phyloP scores from a whole-genome alignment of 164 flowering plant species.

The Malania oleifera region DNA sequence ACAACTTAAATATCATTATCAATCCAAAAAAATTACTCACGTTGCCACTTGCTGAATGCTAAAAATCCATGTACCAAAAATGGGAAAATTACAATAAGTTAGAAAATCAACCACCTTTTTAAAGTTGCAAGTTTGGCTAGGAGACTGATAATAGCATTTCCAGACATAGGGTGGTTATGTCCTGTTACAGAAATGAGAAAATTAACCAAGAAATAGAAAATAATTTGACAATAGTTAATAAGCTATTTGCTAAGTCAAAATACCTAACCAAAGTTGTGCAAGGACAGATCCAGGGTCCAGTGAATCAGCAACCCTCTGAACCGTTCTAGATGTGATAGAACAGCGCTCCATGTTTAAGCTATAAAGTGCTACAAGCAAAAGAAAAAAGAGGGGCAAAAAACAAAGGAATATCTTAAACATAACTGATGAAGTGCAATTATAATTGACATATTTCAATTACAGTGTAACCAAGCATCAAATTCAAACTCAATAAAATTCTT shows the following conservation, averaged over 20 bases:
- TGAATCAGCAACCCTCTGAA: conserved; percentile 81
- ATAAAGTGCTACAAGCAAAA: conserved; percentile 55
- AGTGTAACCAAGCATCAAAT: conserved; percentile 7
- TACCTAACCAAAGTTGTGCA: conserved; percentile 77
- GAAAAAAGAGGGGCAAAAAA: conserved; percentile 8
- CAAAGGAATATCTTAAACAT: neutral
- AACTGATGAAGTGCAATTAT: no score
- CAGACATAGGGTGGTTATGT: conserved; percentile 65
- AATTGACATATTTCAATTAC: no score
- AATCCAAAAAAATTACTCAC: neutral
- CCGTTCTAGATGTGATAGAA: conserved; percentile 85
- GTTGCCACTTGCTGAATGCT: no score
- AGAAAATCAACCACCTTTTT: conserved; percentile 40
- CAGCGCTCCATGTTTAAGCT: conserved; percentile 78
- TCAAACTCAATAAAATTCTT: neutral
- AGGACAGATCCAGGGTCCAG: conserved; percentile 55
- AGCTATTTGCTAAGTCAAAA: neutral
- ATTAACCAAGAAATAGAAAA: neutral
- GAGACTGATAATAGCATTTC: conserved; percentile 48
- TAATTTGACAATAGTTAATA: neutral
- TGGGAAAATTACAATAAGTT: neutral
- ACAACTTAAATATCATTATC: neutral
- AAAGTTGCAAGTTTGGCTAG: conserved; percentile 59
- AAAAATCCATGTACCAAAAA: neutral
- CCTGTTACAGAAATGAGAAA: conserved; percentile 38